phyloP scores from a whole-genome alignment of 2,329 filamentous ascomycete genomes.

The Aureobasidium namibiae region DNA sequence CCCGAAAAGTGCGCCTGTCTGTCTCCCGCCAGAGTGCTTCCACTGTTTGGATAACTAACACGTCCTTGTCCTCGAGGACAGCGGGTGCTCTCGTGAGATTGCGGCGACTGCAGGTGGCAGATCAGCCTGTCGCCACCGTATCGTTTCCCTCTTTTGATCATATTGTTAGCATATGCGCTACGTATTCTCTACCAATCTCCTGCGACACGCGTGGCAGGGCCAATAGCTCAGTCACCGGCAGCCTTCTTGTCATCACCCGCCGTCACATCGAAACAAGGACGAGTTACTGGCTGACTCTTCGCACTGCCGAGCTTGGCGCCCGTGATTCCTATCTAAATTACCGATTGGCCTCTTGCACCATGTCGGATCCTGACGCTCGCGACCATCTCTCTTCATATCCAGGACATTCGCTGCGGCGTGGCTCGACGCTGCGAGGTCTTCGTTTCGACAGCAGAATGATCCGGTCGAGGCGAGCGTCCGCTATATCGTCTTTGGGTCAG shows the following conservation, averaged over 20 bases:
- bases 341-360: constrained; percentile 6
- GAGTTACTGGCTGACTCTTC: background rate
- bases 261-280: constrained; percentile 6
- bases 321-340: background rate
- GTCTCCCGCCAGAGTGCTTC: background rate
- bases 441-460: constrained; percentile 7
- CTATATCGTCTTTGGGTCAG: background rate
- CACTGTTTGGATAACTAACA: background rate
- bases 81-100: background rate
- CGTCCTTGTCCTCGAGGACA: background rate
- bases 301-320: constrained; percentile 7
- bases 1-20: constrained; percentile 1
- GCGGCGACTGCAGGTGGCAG: constrained; percentile 2
- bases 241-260: constrained; percentile 1
- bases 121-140: background rate
- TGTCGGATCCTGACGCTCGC: background rate
- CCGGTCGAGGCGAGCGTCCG: constrained; percentile 4
- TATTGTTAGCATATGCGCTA: background rate
- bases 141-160: background rate
- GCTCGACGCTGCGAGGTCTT: background rate
- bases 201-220: background rate
- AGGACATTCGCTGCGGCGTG: background rate
- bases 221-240: background rate
- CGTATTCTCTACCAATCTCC: background rate
- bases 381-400: background rate